phyloP scores from a whole-genome alignment of 768 basidiomycete genomes.

The Trametes sanguinea region DNA sequence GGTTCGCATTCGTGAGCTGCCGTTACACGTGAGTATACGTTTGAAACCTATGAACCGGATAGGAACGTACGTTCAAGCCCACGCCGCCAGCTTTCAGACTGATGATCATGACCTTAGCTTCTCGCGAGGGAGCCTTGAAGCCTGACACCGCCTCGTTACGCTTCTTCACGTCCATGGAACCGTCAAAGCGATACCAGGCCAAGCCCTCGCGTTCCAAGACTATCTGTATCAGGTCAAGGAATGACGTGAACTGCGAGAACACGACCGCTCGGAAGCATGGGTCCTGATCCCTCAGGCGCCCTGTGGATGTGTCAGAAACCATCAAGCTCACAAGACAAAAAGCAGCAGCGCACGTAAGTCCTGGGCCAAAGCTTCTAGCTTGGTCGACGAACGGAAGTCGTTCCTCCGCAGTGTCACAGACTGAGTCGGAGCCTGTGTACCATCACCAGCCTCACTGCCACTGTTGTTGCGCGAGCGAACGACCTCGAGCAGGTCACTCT shows the following conservation, averaged over 20 bases:
- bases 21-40: neutral
- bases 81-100: slow-evolving; percentile 92
- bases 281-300: slow-evolving; percentile 67
- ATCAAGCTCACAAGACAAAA: neutral
- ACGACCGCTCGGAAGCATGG: slow-evolving; percentile 82
- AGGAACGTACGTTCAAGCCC: slow-evolving; percentile 70
- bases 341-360: slow-evolving; percentile 56
- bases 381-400: slow-evolving; percentile 88
- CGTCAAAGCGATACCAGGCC: slow-evolving; percentile 83
- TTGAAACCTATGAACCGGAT: neutral
- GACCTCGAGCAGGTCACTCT: slow-evolving; percentile 65
- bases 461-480: slow-evolving; percentile 42
- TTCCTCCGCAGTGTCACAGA: slow-evolving; percentile 69
- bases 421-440: slow-evolving; percentile 39
- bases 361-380: slow-evolving; percentile 79
- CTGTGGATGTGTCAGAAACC: slow-evolving; percentile 33
- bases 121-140: slow-evolving; percentile 70
- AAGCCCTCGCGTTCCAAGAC: slow-evolving; percentile 70
- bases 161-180: slow-evolving; percentile 87
- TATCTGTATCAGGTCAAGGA: slow-evolving; percentile 78
- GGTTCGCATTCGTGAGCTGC: slow-evolving; percentile 76
- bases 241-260: slow-evolving; percentile 89
- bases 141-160: slow-evolving; percentile 72
- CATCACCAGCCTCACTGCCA: slow-evolving; percentile 25
- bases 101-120: slow-evolving; percentile 75